Conservation (phyloP, 192 early-diverging fungal genomes). For the Entomortierella parvispora region DNA sequence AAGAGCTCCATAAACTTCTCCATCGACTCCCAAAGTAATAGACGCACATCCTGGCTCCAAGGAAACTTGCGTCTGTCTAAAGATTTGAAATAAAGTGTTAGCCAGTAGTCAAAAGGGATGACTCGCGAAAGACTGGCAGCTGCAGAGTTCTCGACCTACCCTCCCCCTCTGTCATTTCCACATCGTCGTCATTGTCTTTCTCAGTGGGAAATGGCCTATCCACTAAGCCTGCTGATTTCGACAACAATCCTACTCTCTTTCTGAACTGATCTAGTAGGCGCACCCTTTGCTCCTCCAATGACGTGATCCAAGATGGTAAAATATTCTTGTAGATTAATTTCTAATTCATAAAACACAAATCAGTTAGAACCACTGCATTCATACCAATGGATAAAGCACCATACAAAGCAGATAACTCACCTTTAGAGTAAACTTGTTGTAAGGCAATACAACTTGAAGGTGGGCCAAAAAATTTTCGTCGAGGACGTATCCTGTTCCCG, state of each 20-base stretch:
- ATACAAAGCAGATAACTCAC: constrained; percentile 18
- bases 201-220: neutral
- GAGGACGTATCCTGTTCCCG: constrained; percentile 48
- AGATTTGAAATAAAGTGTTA: neutral
- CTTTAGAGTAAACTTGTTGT: constrained; percentile 63
- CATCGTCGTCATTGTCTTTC: constrained; percentile 35
- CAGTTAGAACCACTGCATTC: neutral
- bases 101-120: neutral
- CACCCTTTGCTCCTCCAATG: constrained; percentile 17
- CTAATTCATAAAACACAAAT: neutral
- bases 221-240: constrained; percentile 11
- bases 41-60: constrained; percentile 43
- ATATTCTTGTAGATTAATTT: constrained; percentile 42
- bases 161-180: constrained; percentile 25
- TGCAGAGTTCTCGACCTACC: no score
- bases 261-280: constrained; percentile 12
- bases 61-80: constrained; percentile 15
- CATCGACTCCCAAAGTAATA: constrained; percentile 48
- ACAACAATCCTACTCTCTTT: constrained; percentile 14
- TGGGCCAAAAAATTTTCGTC: constrained; percentile 58
- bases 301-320: constrained; percentile 32
- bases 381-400: neutral
- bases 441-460: constrained; percentile 59
- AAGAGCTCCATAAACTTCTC: constrained; percentile 49
- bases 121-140: no score